Evolutionary conservation across 129 eudicot genomes (phyloP).

Genomic region (Chrysanthemum lavandulifolium): DNA sequence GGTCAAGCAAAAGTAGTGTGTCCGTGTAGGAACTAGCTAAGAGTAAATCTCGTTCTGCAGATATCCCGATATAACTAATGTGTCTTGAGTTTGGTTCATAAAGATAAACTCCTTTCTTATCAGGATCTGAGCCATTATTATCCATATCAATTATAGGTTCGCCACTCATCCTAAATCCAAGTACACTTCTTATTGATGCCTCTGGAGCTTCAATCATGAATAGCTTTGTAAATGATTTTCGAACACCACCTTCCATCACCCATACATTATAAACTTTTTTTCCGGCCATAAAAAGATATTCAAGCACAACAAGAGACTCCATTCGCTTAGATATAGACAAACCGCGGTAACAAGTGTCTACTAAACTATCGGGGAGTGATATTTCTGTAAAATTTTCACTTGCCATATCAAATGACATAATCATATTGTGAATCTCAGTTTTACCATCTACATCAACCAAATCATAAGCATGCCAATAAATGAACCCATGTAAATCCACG

Average conservation of each 20-base stretch:
- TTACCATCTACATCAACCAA: not conserved
- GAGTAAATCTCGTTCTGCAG: not conserved
- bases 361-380: not conserved
- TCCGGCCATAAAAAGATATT: too few species aligned
- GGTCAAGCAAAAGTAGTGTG: conserved; percentile 10
- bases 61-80: not conserved
- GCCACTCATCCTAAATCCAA: not conserved
- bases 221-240: not conserved
- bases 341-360: not conserved
- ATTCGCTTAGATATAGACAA: not conserved
- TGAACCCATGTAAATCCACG: not conserved
- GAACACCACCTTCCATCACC: conserved; percentile 4
- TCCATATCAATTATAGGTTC: not conserved
- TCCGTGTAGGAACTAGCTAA: conserved; percentile 5
- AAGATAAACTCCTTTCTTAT: not conserved
- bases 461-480: conserved; percentile 1
- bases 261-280: not conserved
- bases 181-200: not conserved
- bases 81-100: conserved; percentile 2
- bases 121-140: too few species aligned
- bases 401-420: conserved; percentile 10
- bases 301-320: conserved; percentile 9
- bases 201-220: not conserved
- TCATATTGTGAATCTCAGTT: not conserved
- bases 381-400: conserved; percentile 4